Evolutionary conservation across 345 rosid species (phyloP), one percentile per base, ranked within the genome.

Genomic region (Adansonia digitata): DNA sequence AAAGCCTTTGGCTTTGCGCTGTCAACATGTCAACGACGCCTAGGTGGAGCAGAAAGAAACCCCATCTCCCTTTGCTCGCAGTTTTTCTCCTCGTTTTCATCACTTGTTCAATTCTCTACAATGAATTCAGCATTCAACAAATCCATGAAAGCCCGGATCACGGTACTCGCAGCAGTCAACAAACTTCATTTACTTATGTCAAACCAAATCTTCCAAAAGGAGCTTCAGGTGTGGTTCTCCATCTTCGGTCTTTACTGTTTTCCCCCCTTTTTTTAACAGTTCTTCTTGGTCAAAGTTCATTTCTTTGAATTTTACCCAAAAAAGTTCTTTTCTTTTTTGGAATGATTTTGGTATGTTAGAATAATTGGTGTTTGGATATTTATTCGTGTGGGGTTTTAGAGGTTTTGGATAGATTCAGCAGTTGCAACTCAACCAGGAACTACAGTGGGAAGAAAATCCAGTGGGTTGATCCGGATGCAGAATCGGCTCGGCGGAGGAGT

Each of bases 331-430:
- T 4, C 4, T 42, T 64, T 64, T 6, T 66, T 1, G 6, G 6
- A 15, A 68, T 15, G 27, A 17, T 48, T 46, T 68, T 69, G 42
- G 12, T 13, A 51, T 66, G 49, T 26, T 15, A 9, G 35, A 7
- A 69, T 75, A 67, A 13, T 48, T 24, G 49, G 8, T 15, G 37
- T 71, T 76, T 48, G 51, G 13, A 35, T 31, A 13, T 34, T 24
- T 57, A 1, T 73, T 59, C 64, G 5, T 12, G 66, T 60, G 69
- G 12, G 9, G 60, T 60, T 48, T 75, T 76, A 90, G 97, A 82
- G 85, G 85, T 81, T 74, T 84, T 95, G 92, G 97, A 93, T 82
- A 88, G 99, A 85, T 95, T 88, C 62, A 83, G 85, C 76, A 71
- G 78, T 56, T 95, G 98, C 82, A 95, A 95, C 85, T 73, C 86